Percentiles rank a stretch among this genome's conserved stretches.
Conservation (phyloP, 2,329 filamentous ascomycete species). For the Hymenoscyphus occultus region DNA sequence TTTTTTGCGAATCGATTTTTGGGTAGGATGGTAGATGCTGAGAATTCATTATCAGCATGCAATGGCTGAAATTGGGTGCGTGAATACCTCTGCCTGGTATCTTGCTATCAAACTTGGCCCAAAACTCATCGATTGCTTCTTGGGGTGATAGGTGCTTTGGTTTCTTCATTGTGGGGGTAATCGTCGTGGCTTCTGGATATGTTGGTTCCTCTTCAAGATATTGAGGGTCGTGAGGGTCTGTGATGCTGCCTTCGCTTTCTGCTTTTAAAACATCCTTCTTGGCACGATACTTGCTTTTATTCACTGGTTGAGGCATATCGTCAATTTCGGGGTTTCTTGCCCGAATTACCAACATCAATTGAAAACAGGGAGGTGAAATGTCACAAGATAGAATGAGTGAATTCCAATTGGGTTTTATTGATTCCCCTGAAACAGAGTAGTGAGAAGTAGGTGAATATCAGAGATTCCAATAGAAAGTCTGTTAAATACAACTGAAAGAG, state of each 20-base stretch:
- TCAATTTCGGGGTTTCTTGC: neutral
- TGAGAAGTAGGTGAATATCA: too few species aligned
- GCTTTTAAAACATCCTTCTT: neutral
- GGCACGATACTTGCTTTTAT: neutral
- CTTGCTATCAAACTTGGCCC: constrained; percentile 68
- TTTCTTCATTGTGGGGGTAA: constrained; percentile 20
- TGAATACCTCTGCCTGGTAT: constrained; percentile 62
- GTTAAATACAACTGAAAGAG: too few species aligned
- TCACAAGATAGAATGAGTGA: neutral
- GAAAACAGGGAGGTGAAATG: neutral
- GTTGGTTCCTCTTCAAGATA: neutral
- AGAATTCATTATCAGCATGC: constrained; percentile 2
- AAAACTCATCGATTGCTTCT: constrained; percentile 67
- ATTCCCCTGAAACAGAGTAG: too few species aligned
- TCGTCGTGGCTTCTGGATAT: neutral
- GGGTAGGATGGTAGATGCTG: constrained; percentile 67
- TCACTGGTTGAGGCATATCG: neutral
- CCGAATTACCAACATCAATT: neutral
- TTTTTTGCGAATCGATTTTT: constrained; percentile 63
- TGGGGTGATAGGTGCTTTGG: constrained; percentile 61
- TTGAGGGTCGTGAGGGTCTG: neutral
- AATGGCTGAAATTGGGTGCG: too few species aligned
- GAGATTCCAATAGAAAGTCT: too few species aligned
- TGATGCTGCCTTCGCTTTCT: neutral
- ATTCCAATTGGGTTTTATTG: too few species aligned